These are phyloP conservation scores for Nemania sp. DNA, from an alignment of 2,329 filamentous ascomycete genomes.

Conservation along the genomic window DNA sequence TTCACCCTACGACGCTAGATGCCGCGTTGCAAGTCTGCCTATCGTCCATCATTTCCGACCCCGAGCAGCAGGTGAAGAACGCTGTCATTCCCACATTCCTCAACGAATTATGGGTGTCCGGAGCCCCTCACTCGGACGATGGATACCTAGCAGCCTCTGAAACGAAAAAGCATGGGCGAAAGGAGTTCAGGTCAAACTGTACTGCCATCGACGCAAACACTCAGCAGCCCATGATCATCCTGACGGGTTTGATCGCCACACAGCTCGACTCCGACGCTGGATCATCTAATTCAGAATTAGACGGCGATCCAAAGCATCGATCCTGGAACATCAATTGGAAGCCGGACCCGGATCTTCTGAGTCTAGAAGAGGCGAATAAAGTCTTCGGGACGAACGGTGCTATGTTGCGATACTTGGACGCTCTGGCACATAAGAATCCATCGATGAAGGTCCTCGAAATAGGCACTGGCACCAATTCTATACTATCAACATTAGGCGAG, in stretches of 20 bases:
- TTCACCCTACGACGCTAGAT: slow-evolving; percentile 27
- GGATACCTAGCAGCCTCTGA: slow-evolving; percentile 1
- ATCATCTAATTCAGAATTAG: neutral
- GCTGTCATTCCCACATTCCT: slow-evolving; percentile 8
- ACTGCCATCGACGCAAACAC: slow-evolving; percentile 7
- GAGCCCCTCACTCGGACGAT: neutral
- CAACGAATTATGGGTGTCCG: slow-evolving; percentile 14
- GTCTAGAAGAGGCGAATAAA: slow-evolving; percentile 8
- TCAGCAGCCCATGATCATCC: neutral
- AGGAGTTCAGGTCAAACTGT: slow-evolving; percentile 10
- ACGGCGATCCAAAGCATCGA: slow-evolving; percentile 1
- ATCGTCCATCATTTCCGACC: slow-evolving; percentile 2
- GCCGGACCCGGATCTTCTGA: slow-evolving; percentile 13
- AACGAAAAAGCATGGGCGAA: neutral
- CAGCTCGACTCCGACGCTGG: neutral
- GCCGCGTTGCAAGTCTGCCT: slow-evolving; percentile 20
- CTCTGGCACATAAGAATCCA: slow-evolving; percentile 15
- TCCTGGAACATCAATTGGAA: slow-evolving; percentile 21
- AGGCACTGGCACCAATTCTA: slow-evolving; percentile 30
- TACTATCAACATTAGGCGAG: slow-evolving; percentile 27
- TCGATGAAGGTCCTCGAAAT: slow-evolving; percentile 30
- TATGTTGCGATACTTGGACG: slow-evolving; percentile 18
- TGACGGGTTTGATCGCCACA: slow-evolving; percentile 9
- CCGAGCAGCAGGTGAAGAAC: neutral
- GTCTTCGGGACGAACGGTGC: slow-evolving; percentile 6